Evolutionary conservation across 176 grass and related monocot genomes (phyloP), one percentile per base, ranked within the genome.

Genomic region (Echinochloa phyllopogon): DNA sequence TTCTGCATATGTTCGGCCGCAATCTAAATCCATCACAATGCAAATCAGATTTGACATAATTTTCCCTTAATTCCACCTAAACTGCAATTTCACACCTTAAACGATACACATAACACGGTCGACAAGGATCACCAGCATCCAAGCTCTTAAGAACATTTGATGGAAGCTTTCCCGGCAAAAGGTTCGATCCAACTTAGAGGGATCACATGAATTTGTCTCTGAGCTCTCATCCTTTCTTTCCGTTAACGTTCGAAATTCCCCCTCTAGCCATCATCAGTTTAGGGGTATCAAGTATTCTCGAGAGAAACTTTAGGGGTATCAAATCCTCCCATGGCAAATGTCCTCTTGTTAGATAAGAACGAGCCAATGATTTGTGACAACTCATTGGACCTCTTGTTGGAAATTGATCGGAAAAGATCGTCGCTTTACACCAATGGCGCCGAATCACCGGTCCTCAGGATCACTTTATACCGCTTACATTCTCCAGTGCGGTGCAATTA

Each of bases 191-290:
- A 52, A 89, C 33, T 44, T 89, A 43, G 36, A 76, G 72, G 72
- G 78, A 72, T 78, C 88, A 77, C 72, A 73, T 36, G 73, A 66
- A 73, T 73, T 86, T 90, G 78, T 90, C 88, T 83, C 57, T 27
- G 84, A 73, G 56, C 79, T 90, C 73, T 86, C 88, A 49, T 90
- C 79, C 88, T 90, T 90, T 83, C 79, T 86, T 90, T 90, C 88
- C 57, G 21, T 86, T 66, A 78, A 77, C 79, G 66, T 86, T 75
- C 10, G 79, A 78, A 89, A 86, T 72, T 33, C 65, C 55, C 72
- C 39, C 78, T 83, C 78, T 40, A 65, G 78, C 55, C 78, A 48
- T 78, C 55, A 77, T 82, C 72, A 41, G 49, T 78, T 77, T 62
- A 86, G 64, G 78, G 78, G 83, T 45, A 86, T 89, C 88, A 45